Evolutionary conservation across 225 moss, liverwort and hornwort species (phyloP).

Genomic region (Climacium dendroides): DNA sequence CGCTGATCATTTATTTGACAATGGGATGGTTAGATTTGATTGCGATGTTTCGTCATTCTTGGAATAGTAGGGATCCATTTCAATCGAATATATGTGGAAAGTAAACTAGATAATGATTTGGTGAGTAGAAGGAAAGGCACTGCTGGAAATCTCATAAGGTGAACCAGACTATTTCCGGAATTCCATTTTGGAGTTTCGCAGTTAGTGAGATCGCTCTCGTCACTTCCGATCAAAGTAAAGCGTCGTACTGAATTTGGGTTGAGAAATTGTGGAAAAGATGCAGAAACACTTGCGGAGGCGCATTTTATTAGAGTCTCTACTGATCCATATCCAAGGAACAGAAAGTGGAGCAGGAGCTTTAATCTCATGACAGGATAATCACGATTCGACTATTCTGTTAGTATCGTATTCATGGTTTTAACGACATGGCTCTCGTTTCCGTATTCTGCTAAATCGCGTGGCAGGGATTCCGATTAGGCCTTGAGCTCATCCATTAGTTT

Average conservation of each 20-base stretch:
- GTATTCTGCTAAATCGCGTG: constrained; percentile 1
- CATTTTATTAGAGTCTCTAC: neutral
- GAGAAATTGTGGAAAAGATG: neutral
- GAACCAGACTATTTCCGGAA: neutral
- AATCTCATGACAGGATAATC: neutral
- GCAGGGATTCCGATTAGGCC: neutral
- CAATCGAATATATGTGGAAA: neutral
- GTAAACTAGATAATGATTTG: neutral
- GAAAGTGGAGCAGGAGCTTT: neutral
- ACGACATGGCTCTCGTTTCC: neutral
- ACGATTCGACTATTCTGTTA: neutral
- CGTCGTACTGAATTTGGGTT: too few species aligned
- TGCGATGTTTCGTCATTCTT: too few species aligned
- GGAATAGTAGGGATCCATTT: neutral
- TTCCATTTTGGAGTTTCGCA: too few species aligned
- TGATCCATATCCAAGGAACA: neutral
- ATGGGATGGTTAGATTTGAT: neutral
- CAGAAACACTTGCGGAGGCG: neutral
- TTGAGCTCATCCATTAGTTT: neutral
- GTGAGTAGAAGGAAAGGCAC: neutral
- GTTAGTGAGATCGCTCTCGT: too few species aligned
- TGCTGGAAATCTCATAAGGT: neutral
- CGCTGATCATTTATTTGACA: neutral
- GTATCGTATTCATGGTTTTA: neutral
- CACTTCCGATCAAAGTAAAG: too few species aligned